Evolutionary conservation across 2,329 filamentous ascomycete species (phyloP), one percentile per base, ranked within the genome.

Genomic region (Alternaria sp.): DNA sequence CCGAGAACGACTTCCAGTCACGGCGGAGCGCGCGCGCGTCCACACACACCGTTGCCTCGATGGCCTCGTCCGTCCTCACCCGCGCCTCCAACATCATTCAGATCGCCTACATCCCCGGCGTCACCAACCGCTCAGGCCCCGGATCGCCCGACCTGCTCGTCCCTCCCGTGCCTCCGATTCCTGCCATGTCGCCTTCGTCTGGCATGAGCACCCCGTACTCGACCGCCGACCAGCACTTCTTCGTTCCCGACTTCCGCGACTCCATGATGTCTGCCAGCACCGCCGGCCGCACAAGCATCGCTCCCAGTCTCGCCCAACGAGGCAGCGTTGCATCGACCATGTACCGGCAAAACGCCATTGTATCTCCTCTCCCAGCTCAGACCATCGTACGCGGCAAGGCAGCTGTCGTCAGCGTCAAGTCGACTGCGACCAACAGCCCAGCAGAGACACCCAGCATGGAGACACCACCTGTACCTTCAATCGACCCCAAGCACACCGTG

Each of bases 61-160:
- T 99, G 77, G 96, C 96, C 15, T 97, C 94, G 10, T 98, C 95
- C 25, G 93, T 98, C 62, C 87, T 97, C 64, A 98, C 96, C 17
- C 90, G 96, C 66, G 96, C 96, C 52, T 98, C 96, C 75, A 99
- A 99, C 83, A 95, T 99, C 78, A 99, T 99, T 74, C 96, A 98
- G 82, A 99, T 99, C 81, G 96, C 96, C 59, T 99, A 98, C 80
- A 98, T 99, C 69, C 96, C 96, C 13, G 96, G 96, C 64, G 94
- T 98, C 74, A 97, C 93, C 64, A 97, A 97, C 82, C 89, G 95
- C 70, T 93, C 94, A 12, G 90, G 90, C 8, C 91, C 92, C 6
- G 90, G 91, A n/a, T 95, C 93, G 1, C 92, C 93, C 4, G 89
- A 89, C 43, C 83, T 93, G 19, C 87, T 95, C 54, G 91, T 96